phyloP scores from a whole-genome alignment of 2,329 filamentous ascomycete species.

The Aspergillus costaricaensis region DNA sequence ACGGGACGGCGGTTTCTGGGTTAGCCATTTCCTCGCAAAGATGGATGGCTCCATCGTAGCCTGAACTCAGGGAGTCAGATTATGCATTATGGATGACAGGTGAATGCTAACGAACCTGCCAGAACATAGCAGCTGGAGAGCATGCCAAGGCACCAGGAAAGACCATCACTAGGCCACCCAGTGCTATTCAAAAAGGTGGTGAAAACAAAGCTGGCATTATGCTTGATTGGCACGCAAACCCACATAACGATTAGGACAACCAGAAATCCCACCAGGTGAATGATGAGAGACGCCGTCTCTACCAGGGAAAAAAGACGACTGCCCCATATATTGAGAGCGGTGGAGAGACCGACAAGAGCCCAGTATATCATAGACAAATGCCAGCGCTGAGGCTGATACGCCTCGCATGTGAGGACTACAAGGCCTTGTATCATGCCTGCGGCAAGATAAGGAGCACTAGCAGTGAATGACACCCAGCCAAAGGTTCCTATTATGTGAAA shows the following conservation, averaged over 20 bases:
- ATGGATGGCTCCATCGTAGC: slow-evolving; percentile 18
- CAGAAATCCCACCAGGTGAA: slow-evolving; percentile 11
- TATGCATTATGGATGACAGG: too few species aligned
- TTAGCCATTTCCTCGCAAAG: slow-evolving; percentile 10
- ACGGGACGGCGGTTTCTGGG: not conserved
- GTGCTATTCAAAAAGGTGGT: slow-evolving; percentile 9
- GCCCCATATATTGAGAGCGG: slow-evolving; percentile 11
- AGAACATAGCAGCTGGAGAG: slow-evolving; percentile 15
- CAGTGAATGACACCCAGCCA: slow-evolving; percentile 21
- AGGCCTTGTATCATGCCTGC: slow-evolving; percentile 51
- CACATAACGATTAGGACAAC: not conserved
- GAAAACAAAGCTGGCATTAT: slow-evolving; percentile 12
- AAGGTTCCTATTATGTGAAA: slow-evolving; percentile 3
- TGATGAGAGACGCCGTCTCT: not conserved
- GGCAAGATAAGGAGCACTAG: slow-evolving; percentile 46
- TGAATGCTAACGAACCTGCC: slow-evolving; percentile 9
- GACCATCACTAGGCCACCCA: slow-evolving; percentile 15
- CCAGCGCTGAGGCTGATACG: slow-evolving; percentile 47
- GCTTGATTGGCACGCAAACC: not conserved
- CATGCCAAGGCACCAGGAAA: slow-evolving; percentile 18
- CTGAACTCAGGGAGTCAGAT: not conserved
- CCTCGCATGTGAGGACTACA: slow-evolving; percentile 42
- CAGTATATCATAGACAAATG: slow-evolving; percentile 31
- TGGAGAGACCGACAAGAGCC: slow-evolving; percentile 1
- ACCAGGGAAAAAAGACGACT: slow-evolving; percentile 1